phyloP scores from a whole-genome alignment of 2,329 filamentous ascomycete genomes.

The Leptographium wingfieldii region DNA sequence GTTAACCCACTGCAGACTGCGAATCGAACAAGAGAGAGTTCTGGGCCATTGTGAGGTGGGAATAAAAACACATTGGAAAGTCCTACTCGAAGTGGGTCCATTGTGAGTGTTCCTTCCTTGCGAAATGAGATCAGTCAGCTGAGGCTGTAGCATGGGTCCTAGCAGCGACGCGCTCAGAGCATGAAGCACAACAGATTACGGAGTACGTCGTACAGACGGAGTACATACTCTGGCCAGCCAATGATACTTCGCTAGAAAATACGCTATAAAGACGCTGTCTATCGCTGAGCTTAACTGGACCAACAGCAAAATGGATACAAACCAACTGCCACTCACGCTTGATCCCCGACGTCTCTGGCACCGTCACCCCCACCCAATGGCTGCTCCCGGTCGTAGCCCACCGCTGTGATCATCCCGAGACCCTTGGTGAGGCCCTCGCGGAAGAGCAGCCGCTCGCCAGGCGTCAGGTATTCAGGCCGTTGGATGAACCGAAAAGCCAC shows the following conservation, averaged over 20 bases:
- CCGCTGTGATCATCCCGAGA: constrained; percentile 79
- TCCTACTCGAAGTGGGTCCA: neutral
- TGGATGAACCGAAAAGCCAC: constrained; percentile 95
- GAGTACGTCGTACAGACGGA: too few relatives aligned
- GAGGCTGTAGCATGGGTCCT: too few relatives aligned
- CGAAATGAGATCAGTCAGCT: neutral
- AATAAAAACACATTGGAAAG: neutral
- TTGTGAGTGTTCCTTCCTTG: neutral
- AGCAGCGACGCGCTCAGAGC: too few relatives aligned
- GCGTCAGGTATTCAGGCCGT: constrained; percentile 78
- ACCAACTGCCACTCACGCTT: too few relatives aligned
- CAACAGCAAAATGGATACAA: too few relatives aligned
- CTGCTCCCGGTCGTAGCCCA: constrained; percentile 67
- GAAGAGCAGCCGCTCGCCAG: constrained; percentile 84
- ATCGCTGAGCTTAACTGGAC: too few relatives aligned
- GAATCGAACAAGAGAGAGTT: neutral
- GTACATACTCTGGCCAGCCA: too few relatives aligned
- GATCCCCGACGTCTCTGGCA: too few relatives aligned
- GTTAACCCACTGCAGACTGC: neutral
- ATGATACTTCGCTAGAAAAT: too few relatives aligned
- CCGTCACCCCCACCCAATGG: constrained; percentile 20
- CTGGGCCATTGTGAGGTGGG: neutral
- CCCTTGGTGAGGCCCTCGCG: constrained; percentile 92
- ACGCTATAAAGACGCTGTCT: too few relatives aligned
- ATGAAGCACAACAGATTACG: too few relatives aligned